Percentiles rank a stretch among this genome's conserved stretches.
Conservation (phyloP, 129 eudicot species). For the Arctium minus region DNA sequence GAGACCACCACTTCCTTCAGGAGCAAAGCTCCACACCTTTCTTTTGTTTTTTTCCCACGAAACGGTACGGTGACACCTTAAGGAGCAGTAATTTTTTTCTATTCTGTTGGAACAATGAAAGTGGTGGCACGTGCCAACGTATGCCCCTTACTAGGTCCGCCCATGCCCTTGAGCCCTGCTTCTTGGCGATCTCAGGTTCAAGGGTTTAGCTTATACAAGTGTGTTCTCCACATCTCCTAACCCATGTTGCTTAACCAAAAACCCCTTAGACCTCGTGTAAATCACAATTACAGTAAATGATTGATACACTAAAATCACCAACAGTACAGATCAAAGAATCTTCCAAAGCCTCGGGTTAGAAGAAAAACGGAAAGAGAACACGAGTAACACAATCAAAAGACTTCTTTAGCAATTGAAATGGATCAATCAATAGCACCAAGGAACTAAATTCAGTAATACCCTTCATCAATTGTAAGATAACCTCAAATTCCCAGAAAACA, state of each 20-base stretch:
- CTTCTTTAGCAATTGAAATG: not conserved
- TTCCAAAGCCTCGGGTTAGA: not conserved
- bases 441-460: not conserved
- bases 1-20: no score
- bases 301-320: not conserved
- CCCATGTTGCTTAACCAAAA: not conserved
- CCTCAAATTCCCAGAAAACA: not conserved
- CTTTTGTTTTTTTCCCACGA: no score
- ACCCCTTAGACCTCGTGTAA: not conserved
- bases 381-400: not conserved
- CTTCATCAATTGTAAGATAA: not conserved
- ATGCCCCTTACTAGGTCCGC: no score
- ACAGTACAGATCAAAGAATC: not conserved
- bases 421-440: not conserved
- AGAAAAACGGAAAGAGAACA: not conserved
- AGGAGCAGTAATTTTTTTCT: no score
- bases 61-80: no score
- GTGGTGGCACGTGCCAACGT: no score
- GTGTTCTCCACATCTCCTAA: not conserved
- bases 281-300: not conserved
- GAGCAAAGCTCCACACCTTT: no score
- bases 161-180: no score
- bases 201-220: not conserved
- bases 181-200: not conserved
- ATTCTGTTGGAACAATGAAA: no score